Evolutionary conservation across 225 moss, liverwort and hornwort species (phyloP), one percentile per base, ranked within the genome.

Genomic region (Polytrichum commune): DNA sequence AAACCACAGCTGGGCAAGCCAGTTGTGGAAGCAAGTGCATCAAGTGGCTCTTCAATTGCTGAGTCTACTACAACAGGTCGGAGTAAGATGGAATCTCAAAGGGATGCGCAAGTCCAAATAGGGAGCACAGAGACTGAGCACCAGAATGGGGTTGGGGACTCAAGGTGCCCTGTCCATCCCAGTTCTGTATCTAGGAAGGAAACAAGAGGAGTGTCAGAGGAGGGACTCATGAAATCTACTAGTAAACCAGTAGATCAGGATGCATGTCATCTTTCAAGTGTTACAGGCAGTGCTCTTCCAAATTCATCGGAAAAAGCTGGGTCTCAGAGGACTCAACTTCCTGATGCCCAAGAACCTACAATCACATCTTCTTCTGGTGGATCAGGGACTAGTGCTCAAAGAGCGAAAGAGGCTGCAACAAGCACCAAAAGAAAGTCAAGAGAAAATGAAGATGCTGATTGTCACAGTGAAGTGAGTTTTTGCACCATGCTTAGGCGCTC

Each of bases 361-460:
- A 84, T 92, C 53, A 96, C 93, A 0, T 92, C 96, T 13, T 92
- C 91, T 6, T 93, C 96, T 7, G 90, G 93, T 27, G 91, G 91
- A 23, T 93, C 89, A 58, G 93, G 93, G 7, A 90, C 84, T 66
- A 89, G 90, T 53, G 84, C 76, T 33, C 87, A 91, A 4, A 82
- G 81, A 56, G 85, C 77, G 7, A 92, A 89, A 69, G 92, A 90
- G 71, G 81, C 73, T 18, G 66, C 71, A 9, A 69, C 71, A 9
- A 87, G 77, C 29, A 82, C 77, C 24, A 92, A 90, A 68, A 84
- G 89, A 64, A 90, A 87, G 74, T 65, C 74, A 0, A 85, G 89
- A 68, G 93, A 93, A 69, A 81, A 77, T 20, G 96, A 96, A 67
- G 96, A 96, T 28, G 68, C 80, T 22, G 93, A 96, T 79, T 90